Percentiles rank a stretch among this genome's conserved stretches.
Evolutionary conservation across 306 rosid species (phyloP).

Genomic region (Sechiopsis laciniata): DNA sequence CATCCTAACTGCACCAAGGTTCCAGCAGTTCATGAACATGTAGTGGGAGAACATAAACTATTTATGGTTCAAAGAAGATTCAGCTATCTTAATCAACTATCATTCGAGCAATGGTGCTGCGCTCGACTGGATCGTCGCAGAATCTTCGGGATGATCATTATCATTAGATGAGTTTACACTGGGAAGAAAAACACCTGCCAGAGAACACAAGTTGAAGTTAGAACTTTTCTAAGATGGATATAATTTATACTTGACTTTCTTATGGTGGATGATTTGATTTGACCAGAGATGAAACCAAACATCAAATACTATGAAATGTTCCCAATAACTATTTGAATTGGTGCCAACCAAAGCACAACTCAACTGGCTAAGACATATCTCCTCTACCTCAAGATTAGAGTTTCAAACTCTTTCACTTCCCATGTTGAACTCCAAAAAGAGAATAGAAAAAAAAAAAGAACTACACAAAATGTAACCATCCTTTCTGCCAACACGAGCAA

Average conservation of each 20-base stretch:
- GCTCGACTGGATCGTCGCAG: constrained; percentile 32
- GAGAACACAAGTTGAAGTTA: neutral
- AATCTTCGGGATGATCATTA: constrained; percentile 32
- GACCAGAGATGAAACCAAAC: too few species aligned
- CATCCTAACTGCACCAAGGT: neutral
- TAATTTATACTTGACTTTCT: neutral
- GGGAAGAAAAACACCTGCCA: constrained; percentile 58
- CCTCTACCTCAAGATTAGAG: too few species aligned
- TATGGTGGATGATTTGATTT: neutral
- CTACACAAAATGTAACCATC: neutral
- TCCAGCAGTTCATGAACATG: constrained; percentile 3
- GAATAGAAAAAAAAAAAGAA: neutral
- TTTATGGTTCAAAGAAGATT: constrained; percentile 29
- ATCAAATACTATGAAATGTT: too few species aligned
- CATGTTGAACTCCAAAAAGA: too few species aligned
- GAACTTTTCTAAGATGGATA: neutral
- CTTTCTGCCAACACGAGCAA: too few species aligned
- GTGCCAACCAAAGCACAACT: too few species aligned
- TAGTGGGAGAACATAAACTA: neutral
- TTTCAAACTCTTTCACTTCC: too few species aligned
- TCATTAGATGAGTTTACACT: constrained; percentile 58
- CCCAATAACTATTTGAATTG: too few species aligned
- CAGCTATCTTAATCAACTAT: constrained; percentile 29
- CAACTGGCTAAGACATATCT: too few species aligned
- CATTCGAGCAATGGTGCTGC: constrained; percentile 51